Conservation (phyloP, 139 green algal genomes). For the Yamagishiella unicocca region DNA sequence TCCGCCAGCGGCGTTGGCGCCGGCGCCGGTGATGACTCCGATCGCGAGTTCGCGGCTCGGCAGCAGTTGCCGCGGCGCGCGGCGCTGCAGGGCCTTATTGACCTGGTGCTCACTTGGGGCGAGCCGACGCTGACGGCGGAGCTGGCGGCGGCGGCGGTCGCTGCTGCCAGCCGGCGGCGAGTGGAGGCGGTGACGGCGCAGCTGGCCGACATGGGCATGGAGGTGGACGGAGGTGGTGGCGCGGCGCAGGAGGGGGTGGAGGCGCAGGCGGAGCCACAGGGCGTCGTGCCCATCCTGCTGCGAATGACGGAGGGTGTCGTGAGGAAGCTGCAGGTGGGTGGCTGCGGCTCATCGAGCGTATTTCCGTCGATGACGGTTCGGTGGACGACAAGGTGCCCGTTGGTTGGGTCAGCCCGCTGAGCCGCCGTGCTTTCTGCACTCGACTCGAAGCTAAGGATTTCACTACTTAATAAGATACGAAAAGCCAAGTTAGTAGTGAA, state of each 20-base stretch:
- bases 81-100: conserved; percentile 23
- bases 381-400: too few relatives aligned
- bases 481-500: too few relatives aligned
- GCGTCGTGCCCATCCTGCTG: conserved; percentile 26
- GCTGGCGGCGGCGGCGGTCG: neutral
- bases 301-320: neutral
- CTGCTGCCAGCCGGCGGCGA: neutral
- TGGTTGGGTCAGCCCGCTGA: too few relatives aligned
- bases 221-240: neutral
- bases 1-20: neutral
- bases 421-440: too few relatives aligned
- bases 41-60: neutral
- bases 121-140: neutral
- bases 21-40: too few relatives aligned
- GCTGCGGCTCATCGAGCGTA: too few relatives aligned
- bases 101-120: conserved; percentile 31
- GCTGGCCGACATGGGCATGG: conserved; percentile 2
- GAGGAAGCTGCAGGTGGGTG: conserved; percentile 1
- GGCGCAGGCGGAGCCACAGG: neutral
- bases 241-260: neutral
- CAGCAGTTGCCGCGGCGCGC: conserved; percentile 4
- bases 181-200: conserved; percentile 6
- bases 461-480: too few relatives aligned
- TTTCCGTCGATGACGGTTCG: too few relatives aligned
- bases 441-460: too few relatives aligned